Conservation (phyloP, 305 asterid species). For the Fraxinus sp. region DNA sequence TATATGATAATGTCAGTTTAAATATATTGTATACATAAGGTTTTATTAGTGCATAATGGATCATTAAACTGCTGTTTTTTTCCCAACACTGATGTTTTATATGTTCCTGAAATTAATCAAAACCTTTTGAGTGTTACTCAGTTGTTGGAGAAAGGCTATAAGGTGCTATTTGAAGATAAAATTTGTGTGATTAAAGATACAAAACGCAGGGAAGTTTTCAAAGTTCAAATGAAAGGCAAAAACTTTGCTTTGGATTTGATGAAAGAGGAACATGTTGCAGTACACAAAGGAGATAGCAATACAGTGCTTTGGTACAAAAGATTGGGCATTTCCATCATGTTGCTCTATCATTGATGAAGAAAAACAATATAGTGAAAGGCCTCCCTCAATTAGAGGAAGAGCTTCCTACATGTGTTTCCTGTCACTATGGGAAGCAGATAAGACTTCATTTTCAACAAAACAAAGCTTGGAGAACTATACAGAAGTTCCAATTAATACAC, state of each 20-base stretch:
- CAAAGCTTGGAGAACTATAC: neutral
- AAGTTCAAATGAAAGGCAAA: slow-evolving; percentile 4
- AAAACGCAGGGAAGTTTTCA: neutral
- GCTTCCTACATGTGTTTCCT: neutral
- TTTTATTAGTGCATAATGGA: too few relatives aligned
- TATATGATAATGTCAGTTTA: too few relatives aligned
- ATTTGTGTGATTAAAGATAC: neutral
- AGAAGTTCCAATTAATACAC: neutral
- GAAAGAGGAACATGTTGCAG: neutral
- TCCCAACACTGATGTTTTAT: too few relatives aligned
- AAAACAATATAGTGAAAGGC: neutral
- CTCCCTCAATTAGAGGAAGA: neutral
- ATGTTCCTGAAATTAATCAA: too few relatives aligned
- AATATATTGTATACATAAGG: too few relatives aligned
- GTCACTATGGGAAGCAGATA: neutral
- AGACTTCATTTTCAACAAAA: neutral
- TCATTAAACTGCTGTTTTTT: too few relatives aligned
- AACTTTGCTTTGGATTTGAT: neutral
- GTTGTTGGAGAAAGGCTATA: too few relatives aligned
- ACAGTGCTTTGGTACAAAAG: neutral
- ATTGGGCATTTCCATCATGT: neutral
- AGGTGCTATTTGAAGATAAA: too few relatives aligned
- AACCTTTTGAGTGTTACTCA: too few relatives aligned
- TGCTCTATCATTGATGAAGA: neutral
- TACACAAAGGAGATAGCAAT: neutral